A percentile compares a stretch with the other conserved stretches of the same genome.
These are phyloP conservation scores for Xylaria sp. DNA, from an alignment of 2,329 filamentous ascomycete species.

Conservation along the genomic window DNA sequence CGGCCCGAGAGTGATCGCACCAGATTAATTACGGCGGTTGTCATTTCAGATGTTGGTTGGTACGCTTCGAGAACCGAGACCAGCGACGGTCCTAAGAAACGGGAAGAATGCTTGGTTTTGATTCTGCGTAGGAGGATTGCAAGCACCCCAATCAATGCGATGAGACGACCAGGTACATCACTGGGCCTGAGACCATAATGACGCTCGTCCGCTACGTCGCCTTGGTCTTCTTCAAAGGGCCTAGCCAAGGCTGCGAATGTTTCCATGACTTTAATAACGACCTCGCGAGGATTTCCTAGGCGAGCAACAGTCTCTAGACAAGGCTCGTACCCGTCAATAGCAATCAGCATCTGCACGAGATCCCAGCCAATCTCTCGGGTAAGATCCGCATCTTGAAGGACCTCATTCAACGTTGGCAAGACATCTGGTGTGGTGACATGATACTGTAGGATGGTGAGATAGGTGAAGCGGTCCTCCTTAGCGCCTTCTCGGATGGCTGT, in stretches of 20 bases:
- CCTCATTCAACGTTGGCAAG: slow-evolving; percentile 74
- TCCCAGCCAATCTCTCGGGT: slow-evolving; percentile 87
- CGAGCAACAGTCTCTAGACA: slow-evolving; percentile 80
- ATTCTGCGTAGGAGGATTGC: slow-evolving; percentile 78
- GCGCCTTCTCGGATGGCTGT: slow-evolving; percentile 48
- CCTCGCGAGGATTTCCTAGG: slow-evolving; percentile 82
- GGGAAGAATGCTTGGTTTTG: slow-evolving; percentile 80
- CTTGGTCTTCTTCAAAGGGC: slow-evolving; percentile 54
- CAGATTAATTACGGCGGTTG: slow-evolving; percentile 75
- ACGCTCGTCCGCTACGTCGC: slow-evolving; percentile 54
- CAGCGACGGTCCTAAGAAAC: slow-evolving; percentile 81
- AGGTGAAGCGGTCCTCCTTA: slow-evolving; percentile 74
- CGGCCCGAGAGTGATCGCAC: slow-evolving; percentile 75
- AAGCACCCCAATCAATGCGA: slow-evolving; percentile 76
- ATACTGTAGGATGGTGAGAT: slow-evolving; percentile 76
- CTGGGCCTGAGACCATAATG: slow-evolving; percentile 47
- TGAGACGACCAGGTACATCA: slow-evolving; percentile 64
- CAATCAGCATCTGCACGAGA: slow-evolving; percentile 78
- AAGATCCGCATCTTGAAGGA: slow-evolving; percentile 74
- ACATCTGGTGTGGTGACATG: slow-evolving; percentile 50
- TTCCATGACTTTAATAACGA: slow-evolving; percentile 83
- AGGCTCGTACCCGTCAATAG: slow-evolving; percentile 72
- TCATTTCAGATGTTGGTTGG: slow-evolving; percentile 72
- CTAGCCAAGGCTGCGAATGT: slow-evolving; percentile 70
- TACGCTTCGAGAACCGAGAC: slow-evolving; percentile 77